These are phyloP conservation scores for Lepidium sativum DNA, from an alignment of 345 rosid species.

Conservation along the genomic window DNA sequence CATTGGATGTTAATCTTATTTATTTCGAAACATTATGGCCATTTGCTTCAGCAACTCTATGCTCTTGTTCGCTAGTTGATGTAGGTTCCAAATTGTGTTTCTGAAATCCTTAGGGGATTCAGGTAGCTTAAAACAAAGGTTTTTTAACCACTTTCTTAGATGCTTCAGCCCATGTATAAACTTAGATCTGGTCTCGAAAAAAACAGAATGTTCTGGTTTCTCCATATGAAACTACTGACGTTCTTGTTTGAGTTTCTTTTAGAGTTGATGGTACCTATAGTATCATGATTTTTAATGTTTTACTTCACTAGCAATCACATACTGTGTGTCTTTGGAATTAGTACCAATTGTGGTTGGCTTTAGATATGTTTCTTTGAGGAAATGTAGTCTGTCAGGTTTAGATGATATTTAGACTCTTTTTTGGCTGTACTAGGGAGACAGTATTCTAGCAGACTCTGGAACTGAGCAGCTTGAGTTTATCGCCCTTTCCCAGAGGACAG, in stretches of 20 bases:
- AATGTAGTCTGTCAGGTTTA: background rate
- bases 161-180: background rate
- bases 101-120: no score
- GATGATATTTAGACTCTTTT: background rate
- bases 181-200: background rate
- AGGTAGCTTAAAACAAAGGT: background rate
- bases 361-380: background rate
- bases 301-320: background rate
- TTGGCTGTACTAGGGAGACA: slow-evolving; percentile 51
- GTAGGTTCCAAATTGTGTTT: no score
- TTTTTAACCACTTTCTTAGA: background rate
- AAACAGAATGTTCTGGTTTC: background rate
- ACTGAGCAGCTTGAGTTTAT: slow-evolving; percentile 97
- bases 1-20: background rate
- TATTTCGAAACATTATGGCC: background rate
- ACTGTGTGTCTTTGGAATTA: background rate
- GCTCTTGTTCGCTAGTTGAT: no score
- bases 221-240: background rate
- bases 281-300: background rate
- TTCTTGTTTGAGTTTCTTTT: background rate
- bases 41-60: background rate
- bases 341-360: background rate
- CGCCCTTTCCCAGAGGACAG: slow-evolving; percentile 96
- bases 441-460: slow-evolving; percentile 97
- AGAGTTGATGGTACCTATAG: background rate